These are phyloP conservation scores for Mycoemilia scoparia DNA, from an alignment of 192 early-diverging fungal genomes.

Conservation along the genomic window DNA sequence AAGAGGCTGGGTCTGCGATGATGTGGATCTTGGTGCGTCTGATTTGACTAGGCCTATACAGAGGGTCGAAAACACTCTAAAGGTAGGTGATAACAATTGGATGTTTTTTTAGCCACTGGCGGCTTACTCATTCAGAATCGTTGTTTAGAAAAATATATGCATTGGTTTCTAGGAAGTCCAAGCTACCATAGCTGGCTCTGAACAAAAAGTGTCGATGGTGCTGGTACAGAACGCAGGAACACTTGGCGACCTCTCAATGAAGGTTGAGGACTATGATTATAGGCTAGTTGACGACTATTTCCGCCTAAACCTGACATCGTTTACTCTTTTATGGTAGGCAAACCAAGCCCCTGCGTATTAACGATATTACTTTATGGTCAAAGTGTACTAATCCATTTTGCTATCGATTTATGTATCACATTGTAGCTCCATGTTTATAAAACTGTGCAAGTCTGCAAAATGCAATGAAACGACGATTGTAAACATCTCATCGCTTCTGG, in stretches of 20 bases:
- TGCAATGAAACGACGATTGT: constrained; percentile 30
- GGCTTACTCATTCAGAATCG: too few species aligned
- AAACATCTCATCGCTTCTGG: constrained; percentile 63
- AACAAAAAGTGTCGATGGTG: constrained; percentile 14
- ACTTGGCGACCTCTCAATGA: constrained; percentile 43
- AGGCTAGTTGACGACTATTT: constrained; percentile 31
- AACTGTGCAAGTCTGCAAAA: background rate
- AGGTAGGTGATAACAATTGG: background rate
- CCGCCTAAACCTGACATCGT: constrained; percentile 40
- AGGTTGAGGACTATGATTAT: constrained; percentile 28
- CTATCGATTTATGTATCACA: too few species aligned
- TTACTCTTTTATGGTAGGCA: too few species aligned
- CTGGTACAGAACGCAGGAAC: constrained; percentile 69
- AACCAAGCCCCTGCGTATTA: too few species aligned
- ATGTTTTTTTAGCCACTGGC: too few species aligned
- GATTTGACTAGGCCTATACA: background rate
- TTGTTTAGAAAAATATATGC: too few species aligned
- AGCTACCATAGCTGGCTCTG: background rate
- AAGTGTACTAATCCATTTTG: too few species aligned
- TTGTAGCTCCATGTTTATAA: constrained; percentile 25
- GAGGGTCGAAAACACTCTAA: constrained; percentile 3
- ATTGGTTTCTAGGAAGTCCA: background rate
- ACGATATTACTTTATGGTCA: too few species aligned
- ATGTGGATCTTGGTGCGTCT: constrained; percentile 6
- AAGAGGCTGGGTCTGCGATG: constrained; percentile 6